Percentiles rank a stretch among this genome's conserved stretches.
Conservation (phyloP, 1,284 basidiomycete species). For the Malassezia pachydermatis region DNA sequence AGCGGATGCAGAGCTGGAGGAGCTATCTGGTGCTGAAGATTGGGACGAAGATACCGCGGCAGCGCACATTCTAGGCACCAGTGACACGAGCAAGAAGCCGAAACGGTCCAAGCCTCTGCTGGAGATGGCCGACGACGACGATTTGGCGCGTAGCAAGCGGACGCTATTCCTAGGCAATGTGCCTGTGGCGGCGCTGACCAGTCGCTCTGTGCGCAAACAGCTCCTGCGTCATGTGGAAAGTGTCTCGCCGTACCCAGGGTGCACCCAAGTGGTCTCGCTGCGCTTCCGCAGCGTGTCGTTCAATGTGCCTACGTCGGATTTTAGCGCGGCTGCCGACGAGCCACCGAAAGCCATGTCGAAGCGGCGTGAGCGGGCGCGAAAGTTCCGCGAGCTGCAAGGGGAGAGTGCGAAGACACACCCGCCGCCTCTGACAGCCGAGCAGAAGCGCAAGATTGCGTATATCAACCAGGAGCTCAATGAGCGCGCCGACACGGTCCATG, state of each 20-base stretch:
- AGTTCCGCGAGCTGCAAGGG: conserved; percentile 57
- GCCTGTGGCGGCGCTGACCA: conserved; percentile 63
- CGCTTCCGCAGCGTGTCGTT: conserved; percentile 48
- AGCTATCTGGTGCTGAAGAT: conserved; percentile 9
- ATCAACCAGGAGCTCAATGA: conserved; percentile 64
- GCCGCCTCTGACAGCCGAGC: conserved; percentile 62
- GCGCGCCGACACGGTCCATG: conserved; percentile 37
- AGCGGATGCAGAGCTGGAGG: not conserved
- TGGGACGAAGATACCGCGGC: conserved; percentile 6
- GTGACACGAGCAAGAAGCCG: conserved; percentile 18
- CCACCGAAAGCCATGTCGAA: conserved; percentile 32
- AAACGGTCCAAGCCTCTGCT: conserved; percentile 24
- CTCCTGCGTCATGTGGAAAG: conserved; percentile 47
- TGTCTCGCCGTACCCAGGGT: conserved; percentile 30
- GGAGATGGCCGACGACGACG: conserved; percentile 26
- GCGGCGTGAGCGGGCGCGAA: conserved; percentile 52
- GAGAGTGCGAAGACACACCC: conserved; percentile 21
- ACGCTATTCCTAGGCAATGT: conserved; percentile 93
- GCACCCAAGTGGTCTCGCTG: conserved; percentile 30
- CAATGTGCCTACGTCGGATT: conserved; percentile 39
- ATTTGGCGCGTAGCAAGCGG: conserved; percentile 57
- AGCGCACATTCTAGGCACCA: conserved; percentile 17
- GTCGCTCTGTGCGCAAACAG: conserved; percentile 53
- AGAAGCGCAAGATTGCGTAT: conserved; percentile 89
- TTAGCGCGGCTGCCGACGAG: conserved; percentile 16